Base-by-base conservation (phyloP, 768 basidiomycete genomes). In the Lepiota subincarnata region DNA sequence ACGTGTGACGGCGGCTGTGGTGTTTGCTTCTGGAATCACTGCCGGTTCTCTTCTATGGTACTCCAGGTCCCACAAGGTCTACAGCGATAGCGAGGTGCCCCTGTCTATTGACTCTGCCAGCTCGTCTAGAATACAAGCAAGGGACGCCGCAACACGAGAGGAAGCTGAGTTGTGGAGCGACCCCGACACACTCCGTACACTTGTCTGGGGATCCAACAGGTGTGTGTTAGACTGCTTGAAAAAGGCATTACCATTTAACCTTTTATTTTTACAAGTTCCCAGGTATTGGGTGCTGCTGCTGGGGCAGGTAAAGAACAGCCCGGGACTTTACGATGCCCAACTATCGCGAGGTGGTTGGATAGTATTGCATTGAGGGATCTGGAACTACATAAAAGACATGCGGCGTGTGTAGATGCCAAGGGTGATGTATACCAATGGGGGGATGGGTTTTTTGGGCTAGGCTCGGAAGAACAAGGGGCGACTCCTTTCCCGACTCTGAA, bases 371-470 rank as follows among this genome's bases (percentile, higher is more conserved):
- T 93, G 12, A 81, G 89, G 7, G 89, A 92, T 61, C 64, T 92
- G 35, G 82, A 76, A 11, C 68, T 92, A 22, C 83, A 90, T 49
- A 73, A 79, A 53, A 71, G 69, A 28, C 82, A 87, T 57, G 87
- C 82, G 0, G 89, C 84, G 12, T 90, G 87, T 57, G 80, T 92
- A 16, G 89, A 92, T 62, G 82, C 81, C 6, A 76, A 79, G 34
- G 92, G 91, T 20, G 85, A 94, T 59, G 84, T 91, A 2, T 87
- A 89, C 61, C 89, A 92, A 60, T 93, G 90, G 90, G 90, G 90
- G 0, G 73, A 76, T 38, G 84, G 79, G 0, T 87, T 83, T 66
- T 76, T 75, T 57, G 73, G 73, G 13, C 57, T 67, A 3, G 58
- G 66, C 13, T 47, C 67, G 42, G 53, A 67, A 22, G 57, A 64